Evolutionary conservation across 1,284 basidiomycete genomes (phyloP).

Genomic region (Ceratobasidium sp.): DNA sequence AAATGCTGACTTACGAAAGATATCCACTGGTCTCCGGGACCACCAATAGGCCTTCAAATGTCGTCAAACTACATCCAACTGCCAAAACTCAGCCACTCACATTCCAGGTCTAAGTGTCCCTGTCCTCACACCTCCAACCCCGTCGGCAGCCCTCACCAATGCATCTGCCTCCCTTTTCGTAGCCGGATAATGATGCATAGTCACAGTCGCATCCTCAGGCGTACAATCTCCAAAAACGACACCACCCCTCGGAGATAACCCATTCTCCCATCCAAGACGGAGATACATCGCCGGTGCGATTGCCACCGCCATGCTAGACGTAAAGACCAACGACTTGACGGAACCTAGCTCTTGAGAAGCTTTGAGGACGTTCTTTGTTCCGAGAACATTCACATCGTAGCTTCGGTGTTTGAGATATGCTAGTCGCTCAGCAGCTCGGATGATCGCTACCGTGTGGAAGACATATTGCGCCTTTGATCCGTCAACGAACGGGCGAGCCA

Average conservation of each 20-base stretch:
- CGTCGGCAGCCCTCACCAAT: neutral
- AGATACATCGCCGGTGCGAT: neutral
- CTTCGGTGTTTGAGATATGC: slow-evolving; percentile 67
- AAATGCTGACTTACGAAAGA: slow-evolving; percentile 10
- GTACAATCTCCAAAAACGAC: neutral
- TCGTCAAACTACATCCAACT: neutral
- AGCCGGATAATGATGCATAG: neutral
- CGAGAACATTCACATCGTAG: slow-evolving; percentile 93
- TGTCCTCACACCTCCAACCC: neutral
- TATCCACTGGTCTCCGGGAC: slow-evolving; percentile 14
- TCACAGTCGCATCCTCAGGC: neutral
- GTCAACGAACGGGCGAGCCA: neutral
- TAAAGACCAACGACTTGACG: slow-evolving; percentile 93
- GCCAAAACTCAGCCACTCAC: neutral
- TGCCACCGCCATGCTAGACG: slow-evolving; percentile 80
- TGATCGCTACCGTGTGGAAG: neutral
- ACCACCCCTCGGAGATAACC: neutral
- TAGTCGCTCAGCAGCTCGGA: neutral
- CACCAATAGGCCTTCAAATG: slow-evolving; percentile 10
- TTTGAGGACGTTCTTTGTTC: slow-evolving; percentile 86
- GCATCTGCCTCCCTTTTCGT: neutral
- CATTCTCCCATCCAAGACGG: neutral
- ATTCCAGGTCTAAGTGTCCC: slow-evolving; percentile 1
- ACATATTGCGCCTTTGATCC: neutral
- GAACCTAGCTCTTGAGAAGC: slow-evolving; percentile 72